phyloP scores from a whole-genome alignment of 768 basidiomycete genomes.

The Amanita exitialis region DNA sequence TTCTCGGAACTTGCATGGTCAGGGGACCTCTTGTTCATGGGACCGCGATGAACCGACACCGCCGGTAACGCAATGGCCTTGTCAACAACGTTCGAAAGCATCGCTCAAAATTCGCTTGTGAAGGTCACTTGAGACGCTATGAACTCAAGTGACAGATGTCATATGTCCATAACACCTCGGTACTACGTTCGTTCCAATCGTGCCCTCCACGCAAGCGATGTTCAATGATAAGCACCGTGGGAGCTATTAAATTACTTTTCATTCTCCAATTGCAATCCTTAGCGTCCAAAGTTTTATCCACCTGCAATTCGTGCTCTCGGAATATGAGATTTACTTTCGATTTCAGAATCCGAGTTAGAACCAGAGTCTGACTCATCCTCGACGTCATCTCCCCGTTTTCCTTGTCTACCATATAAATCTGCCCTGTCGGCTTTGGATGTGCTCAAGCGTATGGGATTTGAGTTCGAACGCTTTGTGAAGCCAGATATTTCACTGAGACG shows the following conservation, averaged over 20 bases:
- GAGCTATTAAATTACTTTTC: no score
- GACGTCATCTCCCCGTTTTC: neutral
- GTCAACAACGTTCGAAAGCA: neutral
- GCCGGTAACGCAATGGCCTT: neutral
- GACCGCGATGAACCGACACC: neutral
- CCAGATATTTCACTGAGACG: conserved; percentile 1
- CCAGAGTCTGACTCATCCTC: neutral
- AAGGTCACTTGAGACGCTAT: neutral
- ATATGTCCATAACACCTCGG: no score
- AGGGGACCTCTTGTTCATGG: neutral
- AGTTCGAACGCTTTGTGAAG: neutral
- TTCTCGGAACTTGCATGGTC: neutral
- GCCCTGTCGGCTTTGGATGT: neutral
- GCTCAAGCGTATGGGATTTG: neutral
- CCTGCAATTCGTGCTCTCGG: conserved; percentile 50
- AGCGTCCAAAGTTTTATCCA: conserved; percentile 4
- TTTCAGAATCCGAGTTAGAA: conserved; percentile 30
- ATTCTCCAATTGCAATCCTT: neutral
- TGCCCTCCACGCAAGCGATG: neutral
- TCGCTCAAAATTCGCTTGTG: neutral
- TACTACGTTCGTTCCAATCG: neutral
- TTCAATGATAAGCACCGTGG: no score
- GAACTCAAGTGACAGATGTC: no score
- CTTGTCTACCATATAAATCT: conserved; percentile 1
- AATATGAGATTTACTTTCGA: conserved; percentile 41